A percentile compares a stretch with the other conserved stretches of the same genome.
These are phyloP conservation scores for Aspergillus hiratsukae DNA, from an alignment of 2,329 filamentous ascomycete genomes.

Conservation along the genomic window DNA sequence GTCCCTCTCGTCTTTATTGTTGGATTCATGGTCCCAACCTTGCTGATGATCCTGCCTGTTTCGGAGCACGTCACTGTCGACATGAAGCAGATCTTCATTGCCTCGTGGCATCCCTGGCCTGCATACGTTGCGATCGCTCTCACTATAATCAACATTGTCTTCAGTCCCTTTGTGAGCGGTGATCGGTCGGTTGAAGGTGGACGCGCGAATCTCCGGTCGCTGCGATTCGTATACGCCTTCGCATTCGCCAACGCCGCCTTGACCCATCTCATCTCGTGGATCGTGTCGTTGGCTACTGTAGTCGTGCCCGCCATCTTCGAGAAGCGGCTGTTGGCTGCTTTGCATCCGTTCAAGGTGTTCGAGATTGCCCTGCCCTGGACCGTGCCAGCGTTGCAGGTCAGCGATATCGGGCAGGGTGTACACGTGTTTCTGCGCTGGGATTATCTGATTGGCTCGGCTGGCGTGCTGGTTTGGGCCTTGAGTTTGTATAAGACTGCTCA, in stretches of 20 bases:
- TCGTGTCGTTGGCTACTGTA: constrained; percentile 38
- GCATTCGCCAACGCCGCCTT: constrained; percentile 37
- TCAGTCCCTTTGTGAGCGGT: constrained; percentile 21
- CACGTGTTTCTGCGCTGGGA: constrained; percentile 49
- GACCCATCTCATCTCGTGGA: constrained; percentile 39
- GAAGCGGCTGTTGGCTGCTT: constrained; percentile 25
- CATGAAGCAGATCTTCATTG: constrained; percentile 47
- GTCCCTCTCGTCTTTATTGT: constrained; percentile 41
- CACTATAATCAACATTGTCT: constrained; percentile 23
- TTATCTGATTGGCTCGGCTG: constrained; percentile 39
- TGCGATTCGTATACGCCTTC: constrained; percentile 41
- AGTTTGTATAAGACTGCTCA: constrained; percentile 32
- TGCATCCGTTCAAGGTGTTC: constrained; percentile 40
- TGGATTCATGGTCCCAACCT: constrained; percentile 43
- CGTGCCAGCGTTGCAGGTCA: constrained; percentile 22
- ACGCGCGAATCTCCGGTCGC: constrained; percentile 25
- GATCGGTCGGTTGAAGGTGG: constrained; percentile 17
- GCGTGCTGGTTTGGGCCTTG: constrained; percentile 45
- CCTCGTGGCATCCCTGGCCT: constrained; percentile 50
- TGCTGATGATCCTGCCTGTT: constrained; percentile 42
- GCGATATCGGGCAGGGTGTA: constrained; percentile 38
- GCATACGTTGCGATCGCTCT: constrained; percentile 43
- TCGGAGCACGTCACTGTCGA: constrained; percentile 35
- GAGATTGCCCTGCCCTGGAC: constrained; percentile 31
- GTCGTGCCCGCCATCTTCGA: constrained; percentile 33